Evolutionary conservation across 768 basidiomycete species (phyloP).

Genomic region (Naganishia vishniacii): DNA sequence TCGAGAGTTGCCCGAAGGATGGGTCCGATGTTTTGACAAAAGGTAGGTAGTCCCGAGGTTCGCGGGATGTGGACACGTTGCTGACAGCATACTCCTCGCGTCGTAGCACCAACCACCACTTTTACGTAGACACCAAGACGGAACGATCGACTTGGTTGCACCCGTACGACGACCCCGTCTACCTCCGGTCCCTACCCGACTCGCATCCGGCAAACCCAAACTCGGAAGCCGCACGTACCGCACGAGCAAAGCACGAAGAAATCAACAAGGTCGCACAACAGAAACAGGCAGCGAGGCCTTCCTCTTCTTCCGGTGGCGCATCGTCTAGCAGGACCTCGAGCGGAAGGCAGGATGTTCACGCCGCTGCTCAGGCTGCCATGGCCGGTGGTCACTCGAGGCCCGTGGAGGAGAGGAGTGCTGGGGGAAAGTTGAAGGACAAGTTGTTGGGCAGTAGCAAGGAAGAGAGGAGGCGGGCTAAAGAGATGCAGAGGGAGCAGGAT

Average conservation of each 20-base stretch:
- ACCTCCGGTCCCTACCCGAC: slow-evolving; percentile 38
- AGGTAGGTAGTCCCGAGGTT: slow-evolving; percentile 30
- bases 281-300: slow-evolving; percentile 1
- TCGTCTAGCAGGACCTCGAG: neutral
- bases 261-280: neutral
- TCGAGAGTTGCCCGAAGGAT: slow-evolving; percentile 44
- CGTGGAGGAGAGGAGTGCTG: slow-evolving; percentile 5
- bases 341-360: slow-evolving; percentile 4
- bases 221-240: slow-evolving; percentile 34
- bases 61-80: slow-evolving; percentile 3
- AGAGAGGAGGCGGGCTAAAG: slow-evolving; percentile 26
- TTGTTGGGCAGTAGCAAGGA: slow-evolving; percentile 27
- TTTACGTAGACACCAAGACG: slow-evolving; percentile 46
- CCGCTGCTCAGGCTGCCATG: slow-evolving; percentile 12
- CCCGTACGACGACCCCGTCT: slow-evolving; percentile 47
- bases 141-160: slow-evolving; percentile 43
- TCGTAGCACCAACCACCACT: slow-evolving; percentile 40
- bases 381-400: neutral
- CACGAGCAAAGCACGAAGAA: slow-evolving; percentile 17
- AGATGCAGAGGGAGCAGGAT: slow-evolving; percentile 14
- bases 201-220: slow-evolving; percentile 46
- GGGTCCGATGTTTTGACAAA: slow-evolving; percentile 46
- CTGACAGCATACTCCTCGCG: neutral
- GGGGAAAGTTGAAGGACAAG: slow-evolving; percentile 28
- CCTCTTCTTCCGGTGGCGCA: neutral